Evolutionary conservation across 108 stramenopile species (phyloP), one percentile per base, ranked within the genome.

Genomic region (Cyclostephanos tholiformis): DNA sequence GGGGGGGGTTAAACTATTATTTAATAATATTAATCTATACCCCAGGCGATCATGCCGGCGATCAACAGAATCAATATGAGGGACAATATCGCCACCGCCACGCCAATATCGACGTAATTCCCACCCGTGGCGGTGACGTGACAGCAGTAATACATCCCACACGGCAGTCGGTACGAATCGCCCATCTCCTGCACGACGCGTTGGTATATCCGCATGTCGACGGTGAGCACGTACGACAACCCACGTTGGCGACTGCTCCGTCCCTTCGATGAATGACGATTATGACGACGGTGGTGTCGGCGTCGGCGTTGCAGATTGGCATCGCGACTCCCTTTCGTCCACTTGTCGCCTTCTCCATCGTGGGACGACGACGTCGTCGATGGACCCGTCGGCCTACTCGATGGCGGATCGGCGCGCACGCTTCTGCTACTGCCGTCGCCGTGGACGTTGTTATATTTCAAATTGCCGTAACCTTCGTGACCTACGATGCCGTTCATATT

Each of bases 91-190:
- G 46, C 22, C 23, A 80, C 67, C 13, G 88, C 88, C 19, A 87
- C 68, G 25, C 76, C 70, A 59, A 89, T 89, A n/a, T 83, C 82
- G 27, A 89, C 88, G 81, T 84, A 62, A 61, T 89, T 85, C 8
- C 65, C 77, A 13, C 82, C 84, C 6, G 65, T 65, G 48, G 85
- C 86, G 11, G 83, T 85, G 13, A 77, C 72, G 56, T 88, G 89
- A 61, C 89, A 90, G 69, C 89, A 90, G 77, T 87, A 90, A 56
- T 90, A 88, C 35, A 90, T 63, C 25, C 89, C 87, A 20, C 76
- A 84, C 4, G 89, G 89, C 22, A 84, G 36, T n/a, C 48, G 43
- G 23, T 80, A 44, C 23, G 87, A 66, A 67, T 84, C 80, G 16
- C 64, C 64, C 41, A 88, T 71, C 57, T 90, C 89, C 48, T 69